Base-by-base conservation (phyloP, 164 flowering plant genomes). In the Annona squamosa region DNA sequence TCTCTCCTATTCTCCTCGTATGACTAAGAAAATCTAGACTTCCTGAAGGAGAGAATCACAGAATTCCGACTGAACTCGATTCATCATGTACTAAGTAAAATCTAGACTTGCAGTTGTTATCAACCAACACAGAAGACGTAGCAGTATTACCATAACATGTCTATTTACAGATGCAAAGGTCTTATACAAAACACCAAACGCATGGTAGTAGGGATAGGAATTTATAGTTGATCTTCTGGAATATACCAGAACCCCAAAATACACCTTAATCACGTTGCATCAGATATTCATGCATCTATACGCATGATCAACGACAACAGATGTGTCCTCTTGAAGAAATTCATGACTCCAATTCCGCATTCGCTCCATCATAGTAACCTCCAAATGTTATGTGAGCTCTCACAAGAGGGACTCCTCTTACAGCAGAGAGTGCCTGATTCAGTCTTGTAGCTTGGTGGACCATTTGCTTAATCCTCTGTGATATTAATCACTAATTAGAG, bases 401-500 rank as follows among this genome's bases (percentile, higher is more conserved):
- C 67, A 75, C 67, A 13, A 78, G 43, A 5, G 91, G 90, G 2
- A 79, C 87, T 37, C 90, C 88, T 76, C 86, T 84, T 1, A 68
- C 87, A 57, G 86, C 85, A 68, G 86, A 77, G 12, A 87, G 73
- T 67, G 88, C 87, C 68, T 89, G 87, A 71, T 89, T 89, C 77
- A 85, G 63, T 76, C 77, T 84, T 13, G 77, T 84, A 73, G 88
- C 87, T 4, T 79, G 89, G 4, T 77, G 83, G 56, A 86, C 91
- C 76, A 82, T 84, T 71, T 84, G 86, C 84, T 86, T 87, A 17
- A 89, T 83, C 78, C 87, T 87, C 93, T 89, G 89, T 78, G 77
- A 72, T n/a, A 57, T 64, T 4, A 65, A 9, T 61, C 17, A 45
- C 19, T 16, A 42, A 63, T 13, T 4, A 26, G 2, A n/a, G 17